Conservation (phyloP, 2,329 filamentous ascomycete species). For the Stylonectria norvegica region DNA sequence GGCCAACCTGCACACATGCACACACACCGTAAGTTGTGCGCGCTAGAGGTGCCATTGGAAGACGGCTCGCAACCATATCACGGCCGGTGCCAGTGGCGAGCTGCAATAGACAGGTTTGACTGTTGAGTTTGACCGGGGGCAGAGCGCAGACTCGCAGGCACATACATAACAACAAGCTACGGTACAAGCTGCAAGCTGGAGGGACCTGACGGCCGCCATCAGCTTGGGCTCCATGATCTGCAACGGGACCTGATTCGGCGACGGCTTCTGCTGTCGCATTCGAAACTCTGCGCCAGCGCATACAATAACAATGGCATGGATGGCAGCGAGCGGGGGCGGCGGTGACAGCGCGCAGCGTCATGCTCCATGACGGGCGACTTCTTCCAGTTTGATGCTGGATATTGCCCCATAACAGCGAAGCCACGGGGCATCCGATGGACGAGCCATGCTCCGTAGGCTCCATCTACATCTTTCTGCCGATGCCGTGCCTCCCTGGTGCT, state of each 20-base stretch:
- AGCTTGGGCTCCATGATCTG: constrained; percentile 21
- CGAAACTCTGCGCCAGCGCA: constrained; percentile 25
- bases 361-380: constrained; percentile 16
- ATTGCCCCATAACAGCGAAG: no score
- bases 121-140: no score
- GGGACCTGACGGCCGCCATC: constrained; percentile 18
- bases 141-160: constrained; percentile 4
- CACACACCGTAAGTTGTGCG: constrained; percentile 26
- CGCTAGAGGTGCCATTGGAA: constrained; percentile 17
- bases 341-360: constrained; percentile 30
- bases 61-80: constrained; percentile 14
- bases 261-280: constrained; percentile 25
- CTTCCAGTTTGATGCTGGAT: neutral
- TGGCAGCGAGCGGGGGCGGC: constrained; percentile 17
- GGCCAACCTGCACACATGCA: constrained; percentile 6
- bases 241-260: constrained; percentile 24
- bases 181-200: no score
- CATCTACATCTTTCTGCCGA: constrained; percentile 20
- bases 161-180: constrained; percentile 6
- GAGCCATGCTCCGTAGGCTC: no score
- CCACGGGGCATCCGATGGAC: no score
- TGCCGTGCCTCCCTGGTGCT: constrained; percentile 13
- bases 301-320: constrained; percentile 7
- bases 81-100: neutral
- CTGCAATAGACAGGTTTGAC: no score